Evolutionary conservation across 1,139 yeast species (phyloP).

Genomic region (Candida mesenterica): DNA sequence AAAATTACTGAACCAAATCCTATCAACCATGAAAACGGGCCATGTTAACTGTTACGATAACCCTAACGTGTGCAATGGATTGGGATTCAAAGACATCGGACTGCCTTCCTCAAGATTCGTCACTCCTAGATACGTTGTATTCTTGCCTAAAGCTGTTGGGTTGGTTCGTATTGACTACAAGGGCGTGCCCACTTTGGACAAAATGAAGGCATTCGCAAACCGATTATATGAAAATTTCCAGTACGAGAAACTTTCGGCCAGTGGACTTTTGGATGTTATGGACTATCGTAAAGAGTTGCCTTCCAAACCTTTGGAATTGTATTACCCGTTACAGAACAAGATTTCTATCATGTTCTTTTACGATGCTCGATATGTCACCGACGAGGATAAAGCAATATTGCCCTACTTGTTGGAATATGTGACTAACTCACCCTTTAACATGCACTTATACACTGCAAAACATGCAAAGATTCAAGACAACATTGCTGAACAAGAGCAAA

Average conservation of each 20-base stretch:
- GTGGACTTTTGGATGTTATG: constrained; percentile 41
- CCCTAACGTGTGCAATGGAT: constrained; percentile 46
- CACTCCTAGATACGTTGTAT: constrained; percentile 34
- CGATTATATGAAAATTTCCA: constrained; percentile 36
- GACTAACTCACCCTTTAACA: constrained; percentile 54
- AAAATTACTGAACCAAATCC: constrained; percentile 48
- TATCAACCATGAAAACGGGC: constrained; percentile 44
- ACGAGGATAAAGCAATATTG: constrained; percentile 61
- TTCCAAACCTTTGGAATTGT: constrained; percentile 29
- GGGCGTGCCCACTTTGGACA: constrained; percentile 24
- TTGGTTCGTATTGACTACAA: constrained; percentile 34
- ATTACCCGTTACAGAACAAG: constrained; percentile 42
- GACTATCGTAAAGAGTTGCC: constrained; percentile 36
- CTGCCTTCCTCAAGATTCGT: constrained; percentile 3
- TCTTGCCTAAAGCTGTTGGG: constrained; percentile 40
- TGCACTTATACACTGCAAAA: constrained; percentile 51
- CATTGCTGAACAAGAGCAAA: constrained; percentile 42
- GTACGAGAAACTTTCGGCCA: constrained; percentile 39
- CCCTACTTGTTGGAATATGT: constrained; percentile 60
- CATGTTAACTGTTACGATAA: constrained; percentile 60
- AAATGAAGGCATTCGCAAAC: constrained; percentile 33
- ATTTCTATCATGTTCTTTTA: constrained; percentile 54
- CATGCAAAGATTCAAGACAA: constrained; percentile 43
- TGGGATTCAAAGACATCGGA: constrained; percentile 36
- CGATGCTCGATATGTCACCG: constrained; percentile 48